A percentile compares a stretch with the other conserved stretches of the same genome.
These are phyloP conservation scores for Fusarium subglutinans DNA, from an alignment of 2,329 filamentous ascomycete genomes.

Conservation along the genomic window DNA sequence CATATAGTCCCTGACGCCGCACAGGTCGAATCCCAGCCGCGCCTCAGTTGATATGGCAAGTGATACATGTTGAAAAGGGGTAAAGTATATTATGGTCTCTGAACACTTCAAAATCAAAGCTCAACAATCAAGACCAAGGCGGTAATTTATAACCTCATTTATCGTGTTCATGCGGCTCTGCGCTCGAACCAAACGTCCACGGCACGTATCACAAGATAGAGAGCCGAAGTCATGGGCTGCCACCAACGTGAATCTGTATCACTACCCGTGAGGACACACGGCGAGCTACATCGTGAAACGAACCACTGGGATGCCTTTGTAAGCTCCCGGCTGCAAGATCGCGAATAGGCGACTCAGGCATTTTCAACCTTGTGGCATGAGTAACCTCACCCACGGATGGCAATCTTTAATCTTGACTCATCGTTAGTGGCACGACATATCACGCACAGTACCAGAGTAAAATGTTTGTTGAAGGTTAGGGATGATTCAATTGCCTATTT, in stretches of 20 bases:
- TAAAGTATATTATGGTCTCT: neutral
- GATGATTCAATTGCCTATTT: conserved; percentile 18
- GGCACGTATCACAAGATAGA: conserved; percentile 17
- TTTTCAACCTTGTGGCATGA: neutral
- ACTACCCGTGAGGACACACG: conserved; percentile 2
- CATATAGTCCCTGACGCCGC: conserved; percentile 38
- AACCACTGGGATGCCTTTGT: neutral
- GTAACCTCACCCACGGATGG: neutral
- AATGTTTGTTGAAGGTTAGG: neutral
- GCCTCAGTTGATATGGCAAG: neutral
- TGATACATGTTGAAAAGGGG: conserved; percentile 4
- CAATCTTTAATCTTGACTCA: neutral
- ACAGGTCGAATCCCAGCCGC: conserved; percentile 11
- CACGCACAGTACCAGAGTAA: neutral
- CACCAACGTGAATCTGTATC: neutral
- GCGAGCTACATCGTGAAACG: conserved; percentile 7
- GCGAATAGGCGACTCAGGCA: neutral
- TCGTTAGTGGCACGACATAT: neutral
- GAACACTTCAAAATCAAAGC: neutral
- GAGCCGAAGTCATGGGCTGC: neutral
- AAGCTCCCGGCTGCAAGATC: neutral
- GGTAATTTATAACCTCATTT: neutral
- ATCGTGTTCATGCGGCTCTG: conserved; percentile 4
- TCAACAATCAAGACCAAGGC: neutral
- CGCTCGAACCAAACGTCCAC: neutral